Evolutionary conservation across 176 grass and related monocot genomes (phyloP).

Genomic region (Puccinellia tenuiflora): DNA sequence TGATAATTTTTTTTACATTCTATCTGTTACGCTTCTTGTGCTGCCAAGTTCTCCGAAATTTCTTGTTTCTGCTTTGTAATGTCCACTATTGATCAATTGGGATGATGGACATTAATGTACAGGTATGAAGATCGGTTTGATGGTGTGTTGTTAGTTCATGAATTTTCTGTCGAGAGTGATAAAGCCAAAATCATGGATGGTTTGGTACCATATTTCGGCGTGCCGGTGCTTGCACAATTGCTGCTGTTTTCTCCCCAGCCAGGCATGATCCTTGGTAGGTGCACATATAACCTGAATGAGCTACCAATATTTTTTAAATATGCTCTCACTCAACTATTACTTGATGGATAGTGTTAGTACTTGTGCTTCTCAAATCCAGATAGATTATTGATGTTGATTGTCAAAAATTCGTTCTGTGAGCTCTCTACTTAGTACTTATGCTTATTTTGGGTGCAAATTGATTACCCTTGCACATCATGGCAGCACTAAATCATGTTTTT

Average conservation of each 20-base stretch:
- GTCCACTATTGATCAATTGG: background rate
- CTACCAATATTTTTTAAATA: background rate
- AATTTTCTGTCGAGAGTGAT: conserved; percentile 11
- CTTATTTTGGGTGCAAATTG: background rate
- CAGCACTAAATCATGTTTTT: background rate
- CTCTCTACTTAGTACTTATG: background rate
- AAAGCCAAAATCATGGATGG: conserved; percentile 62
- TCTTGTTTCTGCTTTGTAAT: background rate
- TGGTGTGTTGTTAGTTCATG: conserved; percentile 59
- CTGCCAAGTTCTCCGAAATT: background rate
- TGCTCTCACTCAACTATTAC: background rate
- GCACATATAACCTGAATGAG: background rate
- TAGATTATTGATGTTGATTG: background rate
- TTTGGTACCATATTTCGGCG: conserved; percentile 60
- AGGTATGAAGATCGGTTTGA: conserved; percentile 85
- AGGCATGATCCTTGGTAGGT: conserved; percentile 69
- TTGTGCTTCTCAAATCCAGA: background rate
- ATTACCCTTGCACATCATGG: background rate
- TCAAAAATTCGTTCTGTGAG: background rate
- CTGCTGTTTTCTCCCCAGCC: conserved; percentile 79
- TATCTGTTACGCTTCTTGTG: background rate
- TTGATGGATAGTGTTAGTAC: background rate
- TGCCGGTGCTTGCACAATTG: conserved; percentile 42
- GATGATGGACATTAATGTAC: background rate
- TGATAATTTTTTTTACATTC: background rate